Evolutionary conservation across 805 yeast genomes (phyloP), one percentile per base, ranked within the genome.

Genomic region (Tanozyma kutaoensis): DNA sequence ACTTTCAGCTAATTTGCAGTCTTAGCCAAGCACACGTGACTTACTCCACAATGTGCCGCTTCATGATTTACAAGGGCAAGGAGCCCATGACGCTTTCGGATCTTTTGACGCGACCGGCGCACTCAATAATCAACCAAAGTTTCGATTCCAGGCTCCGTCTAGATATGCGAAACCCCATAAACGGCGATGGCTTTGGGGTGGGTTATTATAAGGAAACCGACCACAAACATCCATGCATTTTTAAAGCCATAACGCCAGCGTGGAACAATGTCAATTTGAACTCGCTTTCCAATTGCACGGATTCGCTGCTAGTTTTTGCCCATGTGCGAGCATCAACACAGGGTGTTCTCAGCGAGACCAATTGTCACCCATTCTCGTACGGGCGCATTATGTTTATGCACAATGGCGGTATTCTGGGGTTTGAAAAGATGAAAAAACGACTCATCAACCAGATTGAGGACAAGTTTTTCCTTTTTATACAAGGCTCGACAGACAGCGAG

Each of bases 111-210:
- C 69, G 84, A 31, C 98, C 98, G 0, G 96, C 95, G 1, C 98
- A 91, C 48, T 85, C 96, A 4, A 91, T 91, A 44, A 91, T 91
- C 48, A 88, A 88, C 49, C 98, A 91, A 46, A 81, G 95, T 3
- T 91, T 80, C 45, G 98, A 91, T 48, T 75, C 91, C 22, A 55
- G 98, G 26, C 62, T 91, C 22, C 63, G 98, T 30, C 62, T 91
- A 12, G 97, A 91, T 45, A 76, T 73, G 55, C 59, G 93, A 37
- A 71, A 94, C 28, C 97, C 98, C 2, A 82, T 91, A 39, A 91
- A 91, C 48, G 98, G 98, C 23, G 98, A 91, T 51, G 98, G 98
- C 1, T 91, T 91, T 50, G 98, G 98, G 2, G 88, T 91, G 14
- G 97, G 97, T 1, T 91, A 91, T 54, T 91, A 91, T 28, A 42